Evolutionary conservation across 208 protist species (phyloP).

Genomic region (Wallacemonas rigidus): DNA sequence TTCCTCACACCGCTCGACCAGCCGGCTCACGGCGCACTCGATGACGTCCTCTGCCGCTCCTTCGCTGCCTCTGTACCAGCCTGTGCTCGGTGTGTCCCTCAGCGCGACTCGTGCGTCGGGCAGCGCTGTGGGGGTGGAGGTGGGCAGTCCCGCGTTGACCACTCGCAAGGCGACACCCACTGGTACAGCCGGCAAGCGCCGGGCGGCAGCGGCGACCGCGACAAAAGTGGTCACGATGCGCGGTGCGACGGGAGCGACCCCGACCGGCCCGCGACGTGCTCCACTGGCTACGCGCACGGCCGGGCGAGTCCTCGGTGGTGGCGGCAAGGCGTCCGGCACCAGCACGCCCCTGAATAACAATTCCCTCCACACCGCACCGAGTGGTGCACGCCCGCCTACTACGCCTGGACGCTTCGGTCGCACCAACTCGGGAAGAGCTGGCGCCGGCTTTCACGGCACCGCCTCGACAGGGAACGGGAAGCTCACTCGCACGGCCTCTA

Average conservation of each 20-base stretch:
- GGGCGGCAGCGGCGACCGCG: neutral
- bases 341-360: constrained; percentile 10
- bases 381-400: neutral
- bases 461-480: constrained; percentile 32
- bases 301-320: constrained; percentile 35
- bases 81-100: neutral
- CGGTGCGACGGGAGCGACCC: neutral
- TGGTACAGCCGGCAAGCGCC: neutral
- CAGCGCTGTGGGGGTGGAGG: neutral
- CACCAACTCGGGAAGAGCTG: constrained; percentile 10
- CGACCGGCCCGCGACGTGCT: constrained; percentile 3
- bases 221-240: neutral
- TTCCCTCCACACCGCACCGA: constrained; percentile 4
- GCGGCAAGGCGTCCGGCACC: constrained; percentile 9
- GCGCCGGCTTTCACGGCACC: constrained; percentile 14
- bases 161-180: neutral
- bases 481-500: constrained; percentile 91
- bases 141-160: neutral
- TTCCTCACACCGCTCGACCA: constrained; percentile 2
- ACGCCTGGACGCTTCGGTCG: constrained; percentile 14
- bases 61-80: constrained; percentile 6
- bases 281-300: constrained; percentile 33
- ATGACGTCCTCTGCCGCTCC: neutral
- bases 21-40: constrained; percentile 1
- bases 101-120: constrained; percentile 6